Evolutionary conservation across 2,329 filamentous ascomycete genomes (phyloP), one percentile per base, ranked within the genome.

Genomic region (Curvularia spicifera): DNA sequence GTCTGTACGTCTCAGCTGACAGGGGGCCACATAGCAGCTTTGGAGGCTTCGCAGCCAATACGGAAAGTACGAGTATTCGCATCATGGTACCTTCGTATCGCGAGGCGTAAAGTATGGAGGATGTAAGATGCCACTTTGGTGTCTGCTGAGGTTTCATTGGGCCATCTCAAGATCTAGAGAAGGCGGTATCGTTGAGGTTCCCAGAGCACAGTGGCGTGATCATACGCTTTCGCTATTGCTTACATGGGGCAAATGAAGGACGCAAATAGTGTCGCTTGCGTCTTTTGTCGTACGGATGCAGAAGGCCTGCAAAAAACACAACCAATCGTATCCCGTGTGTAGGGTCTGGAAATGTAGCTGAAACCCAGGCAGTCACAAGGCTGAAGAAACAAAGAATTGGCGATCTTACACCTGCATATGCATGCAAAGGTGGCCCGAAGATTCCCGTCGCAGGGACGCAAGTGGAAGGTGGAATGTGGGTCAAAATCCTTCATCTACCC

Each of bases 1-100:
- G 51, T 49, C 53, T 39, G 45, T 49, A 57, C 51, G 4, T 33
- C 42, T 57, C 55, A 57, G 55, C 51, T 54, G 55, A 49, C 39
- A 45, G 45, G 39, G 50, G 35, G 29, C 7, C 37, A 12, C n/a
- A 35, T 24, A n/a, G 10, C 37, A 31, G 29, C 37, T 42, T 43
- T 35, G n/a, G 37, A 29, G 33, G 13, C 44, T 13, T 49, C 22
- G 31, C 37, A 49, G n/a, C 50, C 43, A 53, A 57, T 49, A 7
- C 37, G 26, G 20, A 35, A 20, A 31, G 15, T 44, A 13, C 20
- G 18, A 57, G 29, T 3, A 13, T 24, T 3, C 15, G 18, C 7
- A 13, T 44, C 12, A 13, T 9, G 4, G 31, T 10, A n/a, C 12
- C 12, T 24, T 44, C 18, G n/a, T 33, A 56, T 26, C 20, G 20